A percentile compares a stretch with the other conserved stretches of the same genome.
Evolutionary conservation across 2,329 filamentous ascomycete species (phyloP).

Genomic region (Microsporum ferrugineum): DNA sequence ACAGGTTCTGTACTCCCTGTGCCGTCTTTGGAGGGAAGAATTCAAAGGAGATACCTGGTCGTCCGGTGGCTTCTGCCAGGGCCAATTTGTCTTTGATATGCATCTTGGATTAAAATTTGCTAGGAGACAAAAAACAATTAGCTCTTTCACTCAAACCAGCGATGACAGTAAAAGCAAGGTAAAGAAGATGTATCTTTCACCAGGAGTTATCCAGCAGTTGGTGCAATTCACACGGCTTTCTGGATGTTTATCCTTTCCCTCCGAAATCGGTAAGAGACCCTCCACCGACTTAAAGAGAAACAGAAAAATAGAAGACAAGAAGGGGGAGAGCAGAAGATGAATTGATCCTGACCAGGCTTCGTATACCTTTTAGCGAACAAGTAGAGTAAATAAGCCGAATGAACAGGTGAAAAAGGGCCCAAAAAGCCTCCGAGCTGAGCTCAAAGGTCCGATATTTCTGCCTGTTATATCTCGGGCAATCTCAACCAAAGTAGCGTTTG

Average conservation of each 20-base stretch:
- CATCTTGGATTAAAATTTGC: conserved; percentile 48
- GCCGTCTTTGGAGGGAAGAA: conserved; percentile 95
- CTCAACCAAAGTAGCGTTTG: conserved; percentile 36
- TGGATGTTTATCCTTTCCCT: neutral
- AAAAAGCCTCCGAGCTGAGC: neutral
- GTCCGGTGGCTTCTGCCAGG: conserved; percentile 64
- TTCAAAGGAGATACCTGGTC: conserved; percentile 94
- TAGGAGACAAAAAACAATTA: neutral
- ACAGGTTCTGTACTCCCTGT: conserved; percentile 90
- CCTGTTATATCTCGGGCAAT: neutral
- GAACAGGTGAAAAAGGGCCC: neutral
- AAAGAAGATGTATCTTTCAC: neutral
- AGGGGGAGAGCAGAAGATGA: neutral
- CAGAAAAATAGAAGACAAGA: neutral
- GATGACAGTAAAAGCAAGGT: neutral
- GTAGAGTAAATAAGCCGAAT: neutral
- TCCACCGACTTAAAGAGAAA: neutral
- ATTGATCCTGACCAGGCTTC: neutral
- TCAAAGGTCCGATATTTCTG: neutral
- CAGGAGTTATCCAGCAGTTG: neutral
- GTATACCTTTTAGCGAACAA: neutral
- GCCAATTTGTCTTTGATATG: conserved; percentile 88
- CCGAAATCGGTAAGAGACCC: neutral
- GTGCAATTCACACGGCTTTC: neutral
- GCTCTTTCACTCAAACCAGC: neutral